Conservation (phyloP, 1,284 basidiomycete genomes). For the Stygiomarasmius scandens region DNA sequence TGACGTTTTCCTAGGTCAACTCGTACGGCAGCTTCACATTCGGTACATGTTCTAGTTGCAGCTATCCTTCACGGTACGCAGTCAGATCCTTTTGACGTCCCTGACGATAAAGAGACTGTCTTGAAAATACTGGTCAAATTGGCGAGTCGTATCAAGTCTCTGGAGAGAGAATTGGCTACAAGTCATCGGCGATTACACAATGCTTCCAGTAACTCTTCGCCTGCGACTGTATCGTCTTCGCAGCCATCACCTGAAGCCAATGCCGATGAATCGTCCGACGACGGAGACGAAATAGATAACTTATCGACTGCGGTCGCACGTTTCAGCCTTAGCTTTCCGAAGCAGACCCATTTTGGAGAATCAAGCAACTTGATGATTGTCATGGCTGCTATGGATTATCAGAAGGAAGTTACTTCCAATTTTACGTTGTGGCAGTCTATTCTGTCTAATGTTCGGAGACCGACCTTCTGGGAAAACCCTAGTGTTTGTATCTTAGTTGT, state of each 20-base stretch:
- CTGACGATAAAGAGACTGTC: conserved; percentile 1
- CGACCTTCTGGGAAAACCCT: background rate
- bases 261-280: background rate
- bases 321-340: background rate
- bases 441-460: background rate
- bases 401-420: background rate
- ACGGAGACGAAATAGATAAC: background rate
- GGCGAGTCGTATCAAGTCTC: background rate
- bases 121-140: background rate
- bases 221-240: background rate
- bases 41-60: background rate
- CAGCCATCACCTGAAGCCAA: background rate
- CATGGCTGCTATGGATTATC: background rate
- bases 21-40: background rate
- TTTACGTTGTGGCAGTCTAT: background rate
- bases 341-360: conserved; percentile 1
- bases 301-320: background rate
- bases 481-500: background rate
- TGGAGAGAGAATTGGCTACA: background rate
- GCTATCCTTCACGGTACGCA: background rate
- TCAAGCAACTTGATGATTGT: conserved; percentile 3
- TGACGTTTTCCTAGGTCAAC: background rate
- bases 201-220: background rate
- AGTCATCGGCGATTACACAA: background rate
- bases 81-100: background rate